phyloP scores from a whole-genome alignment of 228 moss, liverwort and hornwort genomes.

The Sphagnum magellanicum region DNA sequence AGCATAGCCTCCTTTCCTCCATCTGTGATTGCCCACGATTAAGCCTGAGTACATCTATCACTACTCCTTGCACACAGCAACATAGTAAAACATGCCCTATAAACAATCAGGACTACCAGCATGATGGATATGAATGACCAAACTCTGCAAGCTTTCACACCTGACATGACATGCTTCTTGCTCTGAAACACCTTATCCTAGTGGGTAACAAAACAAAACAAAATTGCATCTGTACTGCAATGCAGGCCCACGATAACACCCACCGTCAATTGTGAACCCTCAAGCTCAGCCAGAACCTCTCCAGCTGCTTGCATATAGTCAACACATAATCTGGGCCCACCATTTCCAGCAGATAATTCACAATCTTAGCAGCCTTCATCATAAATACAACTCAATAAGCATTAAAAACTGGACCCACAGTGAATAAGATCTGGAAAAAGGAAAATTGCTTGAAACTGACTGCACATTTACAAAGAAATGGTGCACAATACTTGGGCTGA shows the following conservation, averaged over 20 bases:
- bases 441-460: neutral
- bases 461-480: no score
- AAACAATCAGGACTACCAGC: neutral
- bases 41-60: neutral
- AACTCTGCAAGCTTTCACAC: neutral
- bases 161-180: neutral
- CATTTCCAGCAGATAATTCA: no score
- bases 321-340: conserved; percentile 56
- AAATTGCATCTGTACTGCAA: no score
- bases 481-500: no score
- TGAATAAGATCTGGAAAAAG: neutral
- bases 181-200: neutral
- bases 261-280: conserved; percentile 2
- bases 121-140: neutral
- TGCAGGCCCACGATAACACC: no score
- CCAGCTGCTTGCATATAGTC: conserved; percentile 55
- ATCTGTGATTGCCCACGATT: conserved; percentile 17
- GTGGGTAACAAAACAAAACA: no score
- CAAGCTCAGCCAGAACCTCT: conserved; percentile 43
- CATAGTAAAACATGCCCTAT: neutral
- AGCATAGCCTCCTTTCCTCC: conserved; percentile 40
- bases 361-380: no score
- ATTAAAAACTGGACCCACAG: neutral
- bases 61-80: conserved; percentile 9
- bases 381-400: neutral